Percentiles rank a stretch among this genome's conserved stretches.
These are phyloP conservation scores for Cutaneotrichosporon sp. DNA, from an alignment of 1,284 basidiomycete genomes.

Conservation along the genomic window DNA sequence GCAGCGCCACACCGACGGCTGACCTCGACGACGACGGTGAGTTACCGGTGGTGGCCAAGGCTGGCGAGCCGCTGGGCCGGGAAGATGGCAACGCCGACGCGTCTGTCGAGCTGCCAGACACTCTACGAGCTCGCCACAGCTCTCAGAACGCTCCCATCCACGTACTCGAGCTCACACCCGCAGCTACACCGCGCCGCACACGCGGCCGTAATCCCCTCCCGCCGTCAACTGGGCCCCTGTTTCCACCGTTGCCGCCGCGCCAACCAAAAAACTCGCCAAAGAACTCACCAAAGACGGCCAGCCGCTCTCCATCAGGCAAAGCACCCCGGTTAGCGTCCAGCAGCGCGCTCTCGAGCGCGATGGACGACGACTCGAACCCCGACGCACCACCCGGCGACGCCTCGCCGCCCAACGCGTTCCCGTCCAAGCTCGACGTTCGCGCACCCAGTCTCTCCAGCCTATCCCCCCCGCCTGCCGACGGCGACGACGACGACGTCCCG, in stretches of 20 bases:
- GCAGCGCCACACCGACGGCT: slow-evolving; percentile 19
- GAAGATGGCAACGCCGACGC: background rate
- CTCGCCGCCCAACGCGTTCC: background rate
- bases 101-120: background rate
- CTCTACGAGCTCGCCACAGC: slow-evolving; percentile 1
- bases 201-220: slow-evolving; percentile 42
- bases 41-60: background rate
- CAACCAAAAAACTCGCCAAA: slow-evolving; percentile 35
- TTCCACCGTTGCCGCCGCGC: slow-evolving; percentile 46
- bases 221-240: slow-evolving; percentile 41
- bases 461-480: slow-evolving; percentile 35
- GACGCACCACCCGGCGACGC: slow-evolving; percentile 9
- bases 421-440: slow-evolving; percentile 13
- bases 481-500: slow-evolving; percentile 13
- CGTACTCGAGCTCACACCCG: background rate
- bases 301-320: slow-evolving; percentile 16
- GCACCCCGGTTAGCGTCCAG: slow-evolving; percentile 9
- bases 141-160: background rate
- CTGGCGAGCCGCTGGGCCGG: too few species aligned
- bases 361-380: slow-evolving; percentile 14
- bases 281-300: slow-evolving; percentile 26
- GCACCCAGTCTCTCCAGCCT: slow-evolving; percentile 19
- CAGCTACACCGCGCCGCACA: slow-evolving; percentile 33
- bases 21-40: slow-evolving; percentile 24
- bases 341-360: slow-evolving; percentile 20